Conservation (phyloP, 441 rosid species). For the Euphorbia celastroides region DNA sequence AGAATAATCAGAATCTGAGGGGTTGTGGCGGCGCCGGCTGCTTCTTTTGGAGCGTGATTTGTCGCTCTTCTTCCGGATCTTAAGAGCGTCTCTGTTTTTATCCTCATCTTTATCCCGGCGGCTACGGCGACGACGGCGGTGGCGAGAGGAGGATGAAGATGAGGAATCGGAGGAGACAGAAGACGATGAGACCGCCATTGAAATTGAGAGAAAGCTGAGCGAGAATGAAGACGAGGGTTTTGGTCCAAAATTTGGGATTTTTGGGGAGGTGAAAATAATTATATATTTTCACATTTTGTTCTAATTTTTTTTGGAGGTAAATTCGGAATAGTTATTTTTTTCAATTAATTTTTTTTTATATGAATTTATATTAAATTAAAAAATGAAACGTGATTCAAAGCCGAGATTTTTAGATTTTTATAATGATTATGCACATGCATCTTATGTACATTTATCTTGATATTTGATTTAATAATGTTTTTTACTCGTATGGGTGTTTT, state of each 20-base stretch:
- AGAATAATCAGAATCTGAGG: slow-evolving; percentile 25
- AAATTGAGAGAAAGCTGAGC: background rate
- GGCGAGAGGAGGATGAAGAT: slow-evolving; percentile 44
- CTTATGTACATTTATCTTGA: no score
- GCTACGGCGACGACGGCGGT: slow-evolving; percentile 45
- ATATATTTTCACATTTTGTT: no score
- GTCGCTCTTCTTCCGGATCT: slow-evolving; percentile 55
- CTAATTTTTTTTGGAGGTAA: no score
- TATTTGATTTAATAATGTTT: no score
- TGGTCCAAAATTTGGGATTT: background rate
- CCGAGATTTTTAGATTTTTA: no score
- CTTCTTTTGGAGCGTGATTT: slow-evolving; percentile 52
- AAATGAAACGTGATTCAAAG: no score
- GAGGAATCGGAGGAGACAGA: slow-evolving; percentile 39
- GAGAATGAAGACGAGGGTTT: background rate
- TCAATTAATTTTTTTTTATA: no score
- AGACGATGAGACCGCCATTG: slow-evolving; percentile 73
- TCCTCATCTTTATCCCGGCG: slow-evolving; percentile 38
- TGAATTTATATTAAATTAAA: no score
- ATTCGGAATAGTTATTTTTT: no score
- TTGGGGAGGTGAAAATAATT: no score
- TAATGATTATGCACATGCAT: no score
- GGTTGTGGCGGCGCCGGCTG: slow-evolving; percentile 40
- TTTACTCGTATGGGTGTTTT: no score
- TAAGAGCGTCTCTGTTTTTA: slow-evolving; percentile 48